These are phyloP conservation scores for Eucalyptus paniculata DNA, from an alignment of 345 rosid species.

Conservation along the genomic window DNA sequence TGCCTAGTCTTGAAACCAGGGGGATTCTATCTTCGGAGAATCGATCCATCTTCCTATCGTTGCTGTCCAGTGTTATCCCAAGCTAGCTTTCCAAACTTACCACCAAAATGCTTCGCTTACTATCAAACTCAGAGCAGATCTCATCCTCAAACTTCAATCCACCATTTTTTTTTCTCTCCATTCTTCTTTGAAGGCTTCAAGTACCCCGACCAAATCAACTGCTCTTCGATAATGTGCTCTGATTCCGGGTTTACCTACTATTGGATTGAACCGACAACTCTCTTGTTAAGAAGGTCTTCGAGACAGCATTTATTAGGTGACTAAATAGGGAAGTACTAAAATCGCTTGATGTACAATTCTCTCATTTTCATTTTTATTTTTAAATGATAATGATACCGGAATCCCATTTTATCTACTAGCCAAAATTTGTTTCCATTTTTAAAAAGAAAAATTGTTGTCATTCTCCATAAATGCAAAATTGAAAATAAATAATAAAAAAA, in stretches of 20 bases:
- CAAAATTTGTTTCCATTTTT: not conserved
- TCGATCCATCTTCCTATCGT: not conserved
- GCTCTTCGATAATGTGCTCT: not conserved
- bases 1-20: not conserved
- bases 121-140: not conserved
- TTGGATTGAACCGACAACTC: not conserved
- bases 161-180: not conserved
- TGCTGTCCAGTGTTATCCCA: not conserved
- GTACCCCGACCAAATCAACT: not conserved
- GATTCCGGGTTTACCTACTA: not conserved
- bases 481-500: no score
- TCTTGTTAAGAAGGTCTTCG: not conserved
- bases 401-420: not conserved
- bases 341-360: not conserved
- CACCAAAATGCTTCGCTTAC: not conserved
- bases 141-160: not conserved
- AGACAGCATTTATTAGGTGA: not conserved
- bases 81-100: not conserved
- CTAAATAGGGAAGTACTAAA: not conserved
- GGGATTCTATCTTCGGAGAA: not conserved
- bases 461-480: not conserved
- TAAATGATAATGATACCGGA: no score
- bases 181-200: not conserved
- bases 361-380: not conserved
- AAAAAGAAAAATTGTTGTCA: not conserved